These are phyloP conservation scores for Sungouiella blattae DNA, from an alignment of 805 yeast genomes.

Conservation along the genomic window DNA sequence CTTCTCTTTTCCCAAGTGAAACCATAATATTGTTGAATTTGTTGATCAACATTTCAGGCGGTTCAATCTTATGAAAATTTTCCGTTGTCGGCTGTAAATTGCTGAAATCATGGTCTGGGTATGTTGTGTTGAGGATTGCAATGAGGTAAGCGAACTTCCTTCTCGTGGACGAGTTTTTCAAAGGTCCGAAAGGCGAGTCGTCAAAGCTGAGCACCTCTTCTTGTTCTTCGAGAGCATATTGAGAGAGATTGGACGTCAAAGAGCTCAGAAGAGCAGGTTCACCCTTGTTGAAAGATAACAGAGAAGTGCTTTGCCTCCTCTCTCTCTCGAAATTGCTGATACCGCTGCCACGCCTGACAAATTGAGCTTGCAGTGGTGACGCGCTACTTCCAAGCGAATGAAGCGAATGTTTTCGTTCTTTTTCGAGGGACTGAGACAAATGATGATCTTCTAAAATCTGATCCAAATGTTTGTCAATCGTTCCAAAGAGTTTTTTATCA, in stretches of 20 bases:
- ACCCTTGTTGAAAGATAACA: constrained; percentile 21
- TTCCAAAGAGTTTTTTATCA: constrained; percentile 83
- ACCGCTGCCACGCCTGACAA: constrained; percentile 24
- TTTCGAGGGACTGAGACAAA: constrained; percentile 34
- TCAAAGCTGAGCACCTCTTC: constrained; percentile 25
- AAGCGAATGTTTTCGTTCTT: constrained; percentile 36
- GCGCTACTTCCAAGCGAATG: constrained; percentile 38
- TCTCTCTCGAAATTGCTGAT: constrained; percentile 19
- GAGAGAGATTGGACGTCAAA: constrained; percentile 7
- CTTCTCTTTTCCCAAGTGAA: constrained; percentile 41
- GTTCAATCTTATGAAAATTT: constrained; percentile 36
- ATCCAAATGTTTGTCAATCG: constrained; percentile 78
- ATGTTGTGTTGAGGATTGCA: constrained; percentile 85
- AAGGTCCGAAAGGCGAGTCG: constrained; percentile 85
- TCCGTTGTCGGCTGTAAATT: constrained; percentile 77
- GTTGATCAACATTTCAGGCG: constrained; percentile 48
- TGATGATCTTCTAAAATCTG: constrained; percentile 45
- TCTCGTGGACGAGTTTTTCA: constrained; percentile 79
- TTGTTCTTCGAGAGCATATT: constrained; percentile 9
- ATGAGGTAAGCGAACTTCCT: constrained; percentile 87
- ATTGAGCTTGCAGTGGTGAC: constrained; percentile 24
- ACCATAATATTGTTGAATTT: constrained; percentile 76
- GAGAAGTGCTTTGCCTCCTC: constrained; percentile 25
- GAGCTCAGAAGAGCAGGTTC: constrained; percentile 4
- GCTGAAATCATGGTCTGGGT: constrained; percentile 94